Conservation (phyloP, 306 rosid species). For the Medicago lupulina region DNA sequence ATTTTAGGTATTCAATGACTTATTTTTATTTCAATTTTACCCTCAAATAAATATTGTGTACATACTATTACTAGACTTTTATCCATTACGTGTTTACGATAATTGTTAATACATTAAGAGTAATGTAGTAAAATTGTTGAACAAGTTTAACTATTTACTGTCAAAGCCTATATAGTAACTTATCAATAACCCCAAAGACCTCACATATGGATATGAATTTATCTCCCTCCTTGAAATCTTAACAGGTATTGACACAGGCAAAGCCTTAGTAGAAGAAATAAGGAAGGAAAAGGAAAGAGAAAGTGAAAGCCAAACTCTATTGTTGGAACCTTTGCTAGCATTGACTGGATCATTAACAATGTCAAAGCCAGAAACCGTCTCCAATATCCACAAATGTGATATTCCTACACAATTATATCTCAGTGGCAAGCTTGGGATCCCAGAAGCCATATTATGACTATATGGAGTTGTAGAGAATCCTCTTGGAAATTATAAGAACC, state of each 20-base stretch:
- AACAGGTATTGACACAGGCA: conserved; percentile 85
- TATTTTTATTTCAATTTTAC: neutral
- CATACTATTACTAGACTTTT: neutral
- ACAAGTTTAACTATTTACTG: neutral
- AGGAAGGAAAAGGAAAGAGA: conserved; percentile 65
- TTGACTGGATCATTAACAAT: conserved; percentile 67
- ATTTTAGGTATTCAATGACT: neutral
- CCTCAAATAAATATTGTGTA: neutral
- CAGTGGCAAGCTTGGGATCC: conserved; percentile 65
- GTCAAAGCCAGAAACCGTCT: conserved; percentile 65
- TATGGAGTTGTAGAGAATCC: conserved; percentile 38
- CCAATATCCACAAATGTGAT: conserved; percentile 79
- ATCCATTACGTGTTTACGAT: neutral
- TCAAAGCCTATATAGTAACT: neutral
- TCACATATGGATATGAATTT: conserved; percentile 9
- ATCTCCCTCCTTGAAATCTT: conserved; percentile 25
- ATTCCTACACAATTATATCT: conserved; percentile 79
- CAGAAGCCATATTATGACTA: conserved; percentile 67
- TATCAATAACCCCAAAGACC: neutral
- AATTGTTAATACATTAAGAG: neutral
- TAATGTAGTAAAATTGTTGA: neutral
- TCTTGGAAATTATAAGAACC: conserved; percentile 36
- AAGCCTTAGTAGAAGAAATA: conserved; percentile 73
- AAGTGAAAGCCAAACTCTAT: conserved; percentile 57
- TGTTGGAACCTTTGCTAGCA: conserved; percentile 79